Base-by-base conservation (phyloP, 805 yeast genomes). In the Komagataella populi region DNA sequence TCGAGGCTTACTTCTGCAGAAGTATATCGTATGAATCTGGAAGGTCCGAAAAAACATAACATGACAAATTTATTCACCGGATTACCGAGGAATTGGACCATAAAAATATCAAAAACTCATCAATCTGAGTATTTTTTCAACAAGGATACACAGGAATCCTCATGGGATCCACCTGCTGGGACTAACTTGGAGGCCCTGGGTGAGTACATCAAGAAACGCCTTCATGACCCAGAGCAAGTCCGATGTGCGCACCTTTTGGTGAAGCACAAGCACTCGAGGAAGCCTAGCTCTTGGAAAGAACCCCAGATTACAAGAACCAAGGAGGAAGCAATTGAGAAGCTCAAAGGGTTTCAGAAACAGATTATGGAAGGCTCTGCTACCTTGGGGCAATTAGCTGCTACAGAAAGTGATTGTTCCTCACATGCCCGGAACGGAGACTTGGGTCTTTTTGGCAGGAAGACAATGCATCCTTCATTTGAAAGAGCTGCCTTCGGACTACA, bases 401-500 rank as follows among this genome's bases (percentile, higher is more conserved):
- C 88, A 2, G 93, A 87, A 63, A 83, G 95, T 55, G 99, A 91
- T 63, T 89, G 97, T 66, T 78, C 86, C 16, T 84, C 95, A 8
- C 95, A 85, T 60, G 71, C 84, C 48, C 81, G 86, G 60, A 88
- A 89, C 18, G 99, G 99, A 48, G 99, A 93, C 64, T 72, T 93
- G 59, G 98, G 99, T 0, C 80, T 70, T 61, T 93, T 93, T 62
- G 87, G 85, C 22, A 80, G 75, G 54, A 96, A 96, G 45, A 89
- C 84, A 59, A 93, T 93, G 99, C 98, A 93, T 66, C 96, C 96
- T 43, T 70, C 84, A 53, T 93, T 93, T 62, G 99, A 93, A 66
- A 81, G 81, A 54, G 95, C 93, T 2, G 83, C 96, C 1, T 91
- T 85, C 64, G 81, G 69, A 4, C 70, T 93, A 56, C 79, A 86